phyloP scores from a whole-genome alignment of 208 protist genomes.

The Leishmania turanica region DNA sequence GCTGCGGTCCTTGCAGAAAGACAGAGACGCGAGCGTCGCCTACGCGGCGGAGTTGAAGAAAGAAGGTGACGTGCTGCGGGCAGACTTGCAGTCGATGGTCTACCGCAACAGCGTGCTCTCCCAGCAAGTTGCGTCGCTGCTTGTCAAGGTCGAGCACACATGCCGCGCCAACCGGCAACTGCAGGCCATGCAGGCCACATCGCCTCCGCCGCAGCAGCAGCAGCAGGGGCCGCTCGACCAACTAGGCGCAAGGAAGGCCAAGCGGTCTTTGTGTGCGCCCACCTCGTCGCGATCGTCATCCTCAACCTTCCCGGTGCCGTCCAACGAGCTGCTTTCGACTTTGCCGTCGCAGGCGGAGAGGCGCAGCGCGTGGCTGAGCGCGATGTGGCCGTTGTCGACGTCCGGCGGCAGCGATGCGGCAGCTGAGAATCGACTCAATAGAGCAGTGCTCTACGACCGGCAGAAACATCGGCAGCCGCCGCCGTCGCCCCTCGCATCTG shows the following conservation, averaged over 20 bases:
- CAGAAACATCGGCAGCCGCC: neutral
- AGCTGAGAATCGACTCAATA: constrained; percentile 4
- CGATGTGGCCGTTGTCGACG: constrained; percentile 15
- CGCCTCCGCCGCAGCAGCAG: neutral
- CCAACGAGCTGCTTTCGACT: neutral
- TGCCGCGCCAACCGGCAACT: constrained; percentile 15
- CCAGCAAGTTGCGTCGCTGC: constrained; percentile 70
- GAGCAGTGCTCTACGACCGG: constrained; percentile 10
- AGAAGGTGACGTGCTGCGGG: constrained; percentile 46
- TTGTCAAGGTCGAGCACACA: constrained; percentile 48
- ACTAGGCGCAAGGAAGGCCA: neutral
- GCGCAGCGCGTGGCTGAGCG: constrained; percentile 18
- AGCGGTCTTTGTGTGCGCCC: neutral
- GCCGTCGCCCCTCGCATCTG: neutral
- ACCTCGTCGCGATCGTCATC: neutral
- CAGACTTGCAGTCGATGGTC: constrained; percentile 58
- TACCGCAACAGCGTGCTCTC: constrained; percentile 79
- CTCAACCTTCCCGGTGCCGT: neutral
- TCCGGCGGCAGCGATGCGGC: neutral
- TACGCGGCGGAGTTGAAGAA: constrained; percentile 38
- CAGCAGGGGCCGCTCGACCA: neutral
- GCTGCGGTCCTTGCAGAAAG: constrained; percentile 3
- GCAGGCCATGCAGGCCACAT: neutral
- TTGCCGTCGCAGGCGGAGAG: constrained; percentile 2
- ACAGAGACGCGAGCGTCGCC: constrained; percentile 23